Evolutionary conservation across 2,329 filamentous ascomycete genomes (phyloP), one percentile per base, ranked within the genome.

Genomic region (Arthrinium phaeospermum): DNA sequence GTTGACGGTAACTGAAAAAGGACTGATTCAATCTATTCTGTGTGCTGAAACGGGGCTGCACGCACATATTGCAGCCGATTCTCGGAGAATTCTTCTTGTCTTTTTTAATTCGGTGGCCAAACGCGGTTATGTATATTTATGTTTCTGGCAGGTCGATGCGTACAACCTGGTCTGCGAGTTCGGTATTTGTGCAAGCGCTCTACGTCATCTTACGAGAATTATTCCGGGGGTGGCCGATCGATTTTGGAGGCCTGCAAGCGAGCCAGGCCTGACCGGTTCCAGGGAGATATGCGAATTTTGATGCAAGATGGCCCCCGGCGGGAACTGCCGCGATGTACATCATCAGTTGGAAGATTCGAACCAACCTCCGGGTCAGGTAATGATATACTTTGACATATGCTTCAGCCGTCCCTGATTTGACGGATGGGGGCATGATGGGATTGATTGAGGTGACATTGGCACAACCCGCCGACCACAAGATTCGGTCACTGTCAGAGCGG

Each of bases 401-500:
- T 47, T 47, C 27, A 30, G 27, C 27, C 27, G 27, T 30, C 27
- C 27, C 27, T 30, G 27, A 30, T 30, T n/a, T 47, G 6, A 19
- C 6, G 46, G 46, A 41, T 10, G 37, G 27, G 27, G 37, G 37
- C 37, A 41, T 41, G 37, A 41, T 41, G 37, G 37, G 37, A 41
- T 46, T 46, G 19, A 49, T 49, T n/a, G 49, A 24, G 10, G 12
- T 24, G 46, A 22, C 46, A 47, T 47, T 47, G 12, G n/a, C n/a
- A 49, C 44, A 45, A 14, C 13, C n/a, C 8, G 13, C 7, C 27
- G 34, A 16, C 27, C 22, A n/a, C 53, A 64, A 64, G 57, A 64
- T 64, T 64, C 30, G 19, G 22, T 19, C 8, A 64, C 57, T 41
- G 57, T 64, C 57, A 41, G 57, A 64, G 53, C 53, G 53, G 53